Conservation (phyloP, 2,329 filamentous ascomycete genomes). For the Cadophora malorum region DNA sequence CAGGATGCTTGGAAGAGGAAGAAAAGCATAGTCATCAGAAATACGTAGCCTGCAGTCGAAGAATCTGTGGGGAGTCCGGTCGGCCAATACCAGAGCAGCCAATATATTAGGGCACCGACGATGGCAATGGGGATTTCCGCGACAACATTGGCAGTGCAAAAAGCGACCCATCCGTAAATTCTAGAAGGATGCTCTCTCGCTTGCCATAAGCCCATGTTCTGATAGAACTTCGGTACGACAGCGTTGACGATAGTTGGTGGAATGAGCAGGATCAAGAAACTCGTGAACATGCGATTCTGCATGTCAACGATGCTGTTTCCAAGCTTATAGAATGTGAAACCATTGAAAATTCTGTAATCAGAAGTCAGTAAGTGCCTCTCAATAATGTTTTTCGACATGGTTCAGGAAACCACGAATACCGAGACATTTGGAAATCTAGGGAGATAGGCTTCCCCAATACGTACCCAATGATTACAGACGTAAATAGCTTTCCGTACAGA, state of each 20-base stretch:
- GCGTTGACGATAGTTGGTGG: constrained; percentile 76
- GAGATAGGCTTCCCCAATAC: no score
- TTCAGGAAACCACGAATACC: no score
- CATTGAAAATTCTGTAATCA: constrained; percentile 67
- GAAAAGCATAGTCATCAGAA: constrained; percentile 79
- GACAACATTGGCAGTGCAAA: constrained; percentile 75
- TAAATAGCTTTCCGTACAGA: constrained; percentile 78
- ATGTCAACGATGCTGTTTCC: constrained; percentile 70
- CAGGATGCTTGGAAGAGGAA: constrained; percentile 77
- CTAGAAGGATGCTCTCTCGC: constrained; percentile 74
- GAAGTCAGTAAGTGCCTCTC: no score
- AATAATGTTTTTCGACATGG: no score
- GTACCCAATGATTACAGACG: constrained; percentile 67
- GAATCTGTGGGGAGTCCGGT: constrained; percentile 72
- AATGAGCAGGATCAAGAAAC: constrained; percentile 66
- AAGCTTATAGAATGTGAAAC: constrained; percentile 78
- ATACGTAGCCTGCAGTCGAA: constrained; percentile 74
- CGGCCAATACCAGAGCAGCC: constrained; percentile 77
- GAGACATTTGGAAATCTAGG: no score
- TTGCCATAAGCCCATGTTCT: constrained; percentile 75
- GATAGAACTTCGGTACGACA: constrained; percentile 79
- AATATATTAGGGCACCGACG: constrained; percentile 70
- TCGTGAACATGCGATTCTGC: constrained; percentile 80
- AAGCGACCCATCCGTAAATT: constrained; percentile 81
- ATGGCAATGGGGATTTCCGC: constrained; percentile 76